These are phyloP conservation scores for Yamadazyma tumulicola DNA, from an alignment of 805 yeast species.

Conservation along the genomic window DNA sequence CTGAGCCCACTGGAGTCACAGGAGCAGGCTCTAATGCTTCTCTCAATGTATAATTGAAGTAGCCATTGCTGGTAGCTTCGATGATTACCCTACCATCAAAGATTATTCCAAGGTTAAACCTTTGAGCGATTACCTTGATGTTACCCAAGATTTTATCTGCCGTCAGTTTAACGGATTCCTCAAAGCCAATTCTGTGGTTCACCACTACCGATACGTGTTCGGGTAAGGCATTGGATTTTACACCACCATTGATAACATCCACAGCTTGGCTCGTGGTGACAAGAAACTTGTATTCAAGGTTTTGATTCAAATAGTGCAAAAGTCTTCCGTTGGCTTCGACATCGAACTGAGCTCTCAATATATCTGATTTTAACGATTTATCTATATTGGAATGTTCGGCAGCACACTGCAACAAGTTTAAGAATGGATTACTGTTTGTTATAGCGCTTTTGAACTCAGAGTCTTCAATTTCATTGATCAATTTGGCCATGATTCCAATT, in stretches of 20 bases:
- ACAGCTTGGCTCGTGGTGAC: slow-evolving; percentile 48
- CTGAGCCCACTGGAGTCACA: slow-evolving; percentile 29
- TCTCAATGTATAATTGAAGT: slow-evolving; percentile 25
- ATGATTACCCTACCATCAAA: slow-evolving; percentile 14
- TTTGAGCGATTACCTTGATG: slow-evolving; percentile 28
- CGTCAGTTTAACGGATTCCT: slow-evolving; percentile 33
- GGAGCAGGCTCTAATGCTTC: slow-evolving; percentile 37
- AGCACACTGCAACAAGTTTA: slow-evolving; percentile 41
- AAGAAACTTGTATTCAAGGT: slow-evolving; percentile 28
- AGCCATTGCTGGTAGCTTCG: slow-evolving; percentile 18
- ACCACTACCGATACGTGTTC: slow-evolving; percentile 42
- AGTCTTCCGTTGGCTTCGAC: slow-evolving; percentile 34
- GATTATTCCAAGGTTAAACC: slow-evolving; percentile 34
- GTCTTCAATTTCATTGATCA: slow-evolving; percentile 38
- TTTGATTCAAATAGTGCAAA: slow-evolving; percentile 27
- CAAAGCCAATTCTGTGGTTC: slow-evolving; percentile 47
- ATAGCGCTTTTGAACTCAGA: slow-evolving; percentile 34
- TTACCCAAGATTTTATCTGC: slow-evolving; percentile 29
- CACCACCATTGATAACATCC: slow-evolving; percentile 47
- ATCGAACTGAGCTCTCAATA: slow-evolving; percentile 36
- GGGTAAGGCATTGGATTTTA: slow-evolving; percentile 49
- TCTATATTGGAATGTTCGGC: slow-evolving; percentile 44
- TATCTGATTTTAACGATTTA: slow-evolving; percentile 27
- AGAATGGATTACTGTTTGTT: slow-evolving; percentile 42
- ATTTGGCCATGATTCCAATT: slow-evolving; percentile 44